A percentile compares a stretch with the other conserved stretches of the same genome.
phyloP scores from a whole-genome alignment of 208 protist genomes.

The Sergeia podlipaevii region DNA sequence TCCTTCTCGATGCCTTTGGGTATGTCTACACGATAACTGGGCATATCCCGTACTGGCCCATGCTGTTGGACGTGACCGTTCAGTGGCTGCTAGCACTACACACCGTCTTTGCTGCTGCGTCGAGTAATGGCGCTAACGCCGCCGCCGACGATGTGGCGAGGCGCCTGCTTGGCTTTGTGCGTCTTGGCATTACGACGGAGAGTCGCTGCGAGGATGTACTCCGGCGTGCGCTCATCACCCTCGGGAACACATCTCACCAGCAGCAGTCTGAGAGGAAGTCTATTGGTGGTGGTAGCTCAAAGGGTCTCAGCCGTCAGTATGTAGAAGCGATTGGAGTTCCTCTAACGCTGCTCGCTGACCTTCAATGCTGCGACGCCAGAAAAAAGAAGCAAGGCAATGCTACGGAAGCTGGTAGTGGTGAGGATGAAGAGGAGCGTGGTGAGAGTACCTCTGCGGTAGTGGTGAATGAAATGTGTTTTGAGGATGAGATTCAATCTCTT shows the following conservation, averaged over 20 bases:
- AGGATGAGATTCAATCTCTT: no score
- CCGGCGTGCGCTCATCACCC: slow-evolving; percentile 9
- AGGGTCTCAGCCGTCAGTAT: slow-evolving; percentile 6
- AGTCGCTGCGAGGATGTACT: slow-evolving; percentile 12
- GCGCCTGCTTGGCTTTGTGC: slow-evolving; percentile 14
- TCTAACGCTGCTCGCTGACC: neutral
- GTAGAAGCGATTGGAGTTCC: slow-evolving; percentile 18
- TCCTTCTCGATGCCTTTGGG: slow-evolving; percentile 19
- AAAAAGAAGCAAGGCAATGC: no score
- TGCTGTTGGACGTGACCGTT: slow-evolving; percentile 28
- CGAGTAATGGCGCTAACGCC: slow-evolving; percentile 8
- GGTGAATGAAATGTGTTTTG: no score
- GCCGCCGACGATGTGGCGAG: neutral
- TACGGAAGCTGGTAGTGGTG: neutral
- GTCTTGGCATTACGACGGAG: slow-evolving; percentile 20
- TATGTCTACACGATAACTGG: slow-evolving; percentile 32
- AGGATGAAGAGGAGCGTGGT: neutral
- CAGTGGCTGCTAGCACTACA: slow-evolving; percentile 19
- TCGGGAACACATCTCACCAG: neutral
- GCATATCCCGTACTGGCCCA: slow-evolving; percentile 73
- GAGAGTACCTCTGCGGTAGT: no score
- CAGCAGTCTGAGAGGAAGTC: neutral
- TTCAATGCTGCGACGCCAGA: no score
- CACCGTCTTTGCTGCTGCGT: neutral
- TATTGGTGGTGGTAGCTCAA: neutral